Percentiles rank a stretch among this genome's conserved stretches.
These are phyloP conservation scores for Colletotrichum nymphaeae DNA, from an alignment of 2,329 filamentous ascomycete genomes.

Conservation along the genomic window DNA sequence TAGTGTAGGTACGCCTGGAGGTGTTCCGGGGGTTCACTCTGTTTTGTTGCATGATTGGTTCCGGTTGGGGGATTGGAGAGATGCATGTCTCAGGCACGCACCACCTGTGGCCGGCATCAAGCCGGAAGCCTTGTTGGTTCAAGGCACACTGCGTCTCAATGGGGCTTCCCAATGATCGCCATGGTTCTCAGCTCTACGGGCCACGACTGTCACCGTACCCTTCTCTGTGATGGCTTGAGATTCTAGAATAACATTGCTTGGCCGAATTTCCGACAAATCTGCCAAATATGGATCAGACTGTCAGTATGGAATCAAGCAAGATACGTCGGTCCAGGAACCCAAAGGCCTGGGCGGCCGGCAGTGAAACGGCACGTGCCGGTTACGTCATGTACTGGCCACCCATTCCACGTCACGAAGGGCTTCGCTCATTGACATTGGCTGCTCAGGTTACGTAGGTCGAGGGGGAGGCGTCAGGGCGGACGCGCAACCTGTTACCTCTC, in stretches of 20 bases:
- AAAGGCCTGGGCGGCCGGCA: constrained; percentile 6
- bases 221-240: background rate
- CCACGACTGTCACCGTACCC: background rate
- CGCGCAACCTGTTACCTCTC: constrained; percentile 18
- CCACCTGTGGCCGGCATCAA: background rate
- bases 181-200: background rate
- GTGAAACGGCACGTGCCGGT: constrained; percentile 30
- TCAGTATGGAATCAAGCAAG: background rate
- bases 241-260: background rate
- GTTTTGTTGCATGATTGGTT: background rate
- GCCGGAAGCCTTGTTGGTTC: background rate
- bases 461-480: constrained; percentile 23
- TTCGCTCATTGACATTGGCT: constrained; percentile 22
- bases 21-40: background rate
- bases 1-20: background rate
- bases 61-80: background rate
- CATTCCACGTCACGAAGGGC: constrained; percentile 12
- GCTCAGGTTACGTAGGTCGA: background rate
- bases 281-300: background rate
- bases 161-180: background rate
- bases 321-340: constrained; percentile 7
- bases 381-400: constrained; percentile 22
- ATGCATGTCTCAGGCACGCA: background rate
- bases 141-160: background rate
- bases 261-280: background rate